These are phyloP conservation scores for Pythium phragmitis DNA, from an alignment of 352 stramenopile genomes.

Conservation along the genomic window DNA sequence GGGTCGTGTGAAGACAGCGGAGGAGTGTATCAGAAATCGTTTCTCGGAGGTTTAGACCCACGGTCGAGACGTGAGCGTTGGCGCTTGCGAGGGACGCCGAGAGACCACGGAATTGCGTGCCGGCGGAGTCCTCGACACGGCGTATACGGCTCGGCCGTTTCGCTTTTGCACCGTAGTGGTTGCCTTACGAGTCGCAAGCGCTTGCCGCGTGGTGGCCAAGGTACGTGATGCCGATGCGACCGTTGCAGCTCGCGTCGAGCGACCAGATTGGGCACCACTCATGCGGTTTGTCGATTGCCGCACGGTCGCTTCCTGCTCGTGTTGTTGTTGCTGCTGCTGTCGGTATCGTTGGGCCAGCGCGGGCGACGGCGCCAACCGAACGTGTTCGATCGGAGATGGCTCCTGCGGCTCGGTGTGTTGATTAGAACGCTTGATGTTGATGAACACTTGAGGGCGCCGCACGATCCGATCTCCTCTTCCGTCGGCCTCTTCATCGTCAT, in stretches of 20 bases:
- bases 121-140: not conserved
- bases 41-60: constrained; percentile 13
- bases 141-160: not conserved
- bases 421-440: constrained; percentile 39
- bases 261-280: not conserved
- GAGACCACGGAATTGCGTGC: not conserved
- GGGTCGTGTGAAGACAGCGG: no score
- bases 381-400: constrained; percentile 43
- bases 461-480: constrained; percentile 33
- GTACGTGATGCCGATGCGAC: constrained; percentile 19
- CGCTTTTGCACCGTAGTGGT: not conserved
- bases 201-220: constrained; percentile 7
- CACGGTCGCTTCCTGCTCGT: not conserved
- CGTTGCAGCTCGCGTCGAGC: constrained; percentile 5
- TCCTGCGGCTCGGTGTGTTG: constrained; percentile 21
- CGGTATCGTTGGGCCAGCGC: constrained; percentile 48
- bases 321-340: constrained; percentile 16
- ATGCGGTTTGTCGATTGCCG: not conserved
- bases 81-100: constrained; percentile 10
- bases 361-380: constrained; percentile 46
- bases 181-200: not conserved
- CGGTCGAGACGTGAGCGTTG: constrained; percentile 11
- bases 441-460: constrained; percentile 42
- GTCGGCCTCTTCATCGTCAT: constrained; percentile 24
- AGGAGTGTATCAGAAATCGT: not conserved